A percentile compares a stretch with the other conserved stretches of the same genome.
Evolutionary conservation across 768 basidiomycete genomes (phyloP).

Genomic region (Kwoniella bestiolae): DNA sequence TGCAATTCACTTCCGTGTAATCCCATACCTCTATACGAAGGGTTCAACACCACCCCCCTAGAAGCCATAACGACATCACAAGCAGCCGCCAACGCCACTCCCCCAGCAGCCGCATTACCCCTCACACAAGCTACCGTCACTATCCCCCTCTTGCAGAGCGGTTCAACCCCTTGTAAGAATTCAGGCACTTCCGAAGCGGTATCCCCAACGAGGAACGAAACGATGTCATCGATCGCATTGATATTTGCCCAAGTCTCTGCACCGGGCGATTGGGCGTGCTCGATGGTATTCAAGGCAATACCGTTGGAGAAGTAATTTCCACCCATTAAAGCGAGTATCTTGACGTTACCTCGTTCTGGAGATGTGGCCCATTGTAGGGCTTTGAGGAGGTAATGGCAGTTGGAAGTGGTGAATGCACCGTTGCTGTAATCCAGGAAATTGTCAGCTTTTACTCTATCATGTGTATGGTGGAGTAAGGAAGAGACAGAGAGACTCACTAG

Average conservation of each 20-base stretch:
- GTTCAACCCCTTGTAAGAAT: conserved; percentile 24
- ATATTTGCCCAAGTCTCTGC: conserved; percentile 52
- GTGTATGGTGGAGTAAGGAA: background rate
- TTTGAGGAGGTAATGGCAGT: conserved; percentile 42
- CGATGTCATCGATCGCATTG: conserved; percentile 55
- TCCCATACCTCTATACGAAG: conserved; percentile 49
- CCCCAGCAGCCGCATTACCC: conserved; percentile 53
- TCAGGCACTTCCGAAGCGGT: conserved; percentile 30
- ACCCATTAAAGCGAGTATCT: conserved; percentile 45
- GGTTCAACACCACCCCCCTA: conserved; percentile 45
- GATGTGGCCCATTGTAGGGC: conserved; percentile 42
- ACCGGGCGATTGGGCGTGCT: conserved; percentile 36
- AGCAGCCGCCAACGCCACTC: conserved; percentile 49
- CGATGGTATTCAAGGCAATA: conserved; percentile 52
- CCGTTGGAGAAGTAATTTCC: conserved; percentile 53
- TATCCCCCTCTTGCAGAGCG: conserved; percentile 41
- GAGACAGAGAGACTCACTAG: conserved; percentile 40
- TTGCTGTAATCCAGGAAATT: conserved; percentile 29
- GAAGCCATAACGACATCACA: conserved; percentile 44
- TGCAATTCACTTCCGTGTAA: conserved; percentile 52
- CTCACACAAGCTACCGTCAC: conserved; percentile 46
- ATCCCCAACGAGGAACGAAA: conserved; percentile 50
- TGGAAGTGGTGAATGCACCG: conserved; percentile 49
- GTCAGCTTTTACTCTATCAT: background rate
- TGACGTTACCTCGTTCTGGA: conserved; percentile 31